These are phyloP conservation scores for Chaetomium sp. DNA, from an alignment of 2,329 filamentous ascomycete genomes.

Conservation along the genomic window DNA sequence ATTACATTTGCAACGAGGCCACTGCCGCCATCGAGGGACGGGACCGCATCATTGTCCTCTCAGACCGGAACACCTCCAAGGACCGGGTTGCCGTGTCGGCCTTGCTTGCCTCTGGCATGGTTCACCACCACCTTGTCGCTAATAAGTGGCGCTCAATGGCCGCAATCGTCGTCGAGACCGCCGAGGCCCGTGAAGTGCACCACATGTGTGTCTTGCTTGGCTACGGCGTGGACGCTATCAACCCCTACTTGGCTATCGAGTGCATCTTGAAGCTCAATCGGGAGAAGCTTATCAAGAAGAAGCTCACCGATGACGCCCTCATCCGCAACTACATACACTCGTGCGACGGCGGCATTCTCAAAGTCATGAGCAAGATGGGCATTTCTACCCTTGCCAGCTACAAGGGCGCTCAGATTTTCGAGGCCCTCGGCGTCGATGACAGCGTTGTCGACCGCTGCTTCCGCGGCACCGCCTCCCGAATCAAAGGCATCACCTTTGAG, in stretches of 20 bases:
- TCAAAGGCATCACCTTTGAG: conserved; percentile 91
- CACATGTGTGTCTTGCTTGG: conserved; percentile 98
- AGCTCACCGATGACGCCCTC: conserved; percentile 76
- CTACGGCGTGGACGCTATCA: conserved; percentile 91
- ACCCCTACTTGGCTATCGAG: conserved; percentile 93
- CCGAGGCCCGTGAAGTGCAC: conserved; percentile 94
- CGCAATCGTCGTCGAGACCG: conserved; percentile 87
- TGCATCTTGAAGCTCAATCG: conserved; percentile 96
- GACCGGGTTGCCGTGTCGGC: conserved; percentile 85
- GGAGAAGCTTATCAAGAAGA: conserved; percentile 89
- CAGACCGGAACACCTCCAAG: conserved; percentile 80
- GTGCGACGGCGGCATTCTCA: conserved; percentile 92
- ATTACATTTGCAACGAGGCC: conserved; percentile 82
- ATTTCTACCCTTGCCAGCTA: conserved; percentile 95
- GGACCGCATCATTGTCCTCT: conserved; percentile 85
- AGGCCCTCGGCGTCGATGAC: conserved; percentile 91
- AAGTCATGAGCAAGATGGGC: conserved; percentile 99
- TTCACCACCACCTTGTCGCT: conserved; percentile 91
- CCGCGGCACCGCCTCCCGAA: conserved; percentile 88
- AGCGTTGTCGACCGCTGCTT: conserved; percentile 92
- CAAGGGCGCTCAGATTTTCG: conserved; percentile 97
- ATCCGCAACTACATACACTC: conserved; percentile 97
- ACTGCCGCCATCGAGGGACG: conserved; percentile 80
- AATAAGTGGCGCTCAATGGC: conserved; percentile 94
- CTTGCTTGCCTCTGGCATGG: conserved; percentile 85